Evolutionary conservation across 345 rosid genomes (phyloP).

Genomic region (Eucalyptus caleyi): DNA sequence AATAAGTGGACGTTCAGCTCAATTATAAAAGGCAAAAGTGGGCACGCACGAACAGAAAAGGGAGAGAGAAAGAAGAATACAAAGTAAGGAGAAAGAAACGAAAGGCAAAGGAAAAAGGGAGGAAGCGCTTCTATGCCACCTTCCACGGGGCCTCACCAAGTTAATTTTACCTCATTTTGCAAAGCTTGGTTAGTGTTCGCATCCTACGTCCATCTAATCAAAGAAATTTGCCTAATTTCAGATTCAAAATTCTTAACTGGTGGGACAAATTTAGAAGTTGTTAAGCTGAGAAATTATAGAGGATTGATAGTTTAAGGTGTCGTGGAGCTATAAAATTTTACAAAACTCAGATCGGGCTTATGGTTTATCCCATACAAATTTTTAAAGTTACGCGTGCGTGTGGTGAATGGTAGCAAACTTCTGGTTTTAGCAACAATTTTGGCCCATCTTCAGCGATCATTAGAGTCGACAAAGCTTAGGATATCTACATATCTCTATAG

Average conservation of each 20-base stretch:
- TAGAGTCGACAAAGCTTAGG: not conserved
- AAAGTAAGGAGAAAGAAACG: not conserved
- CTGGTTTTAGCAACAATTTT: not conserved
- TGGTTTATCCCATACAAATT: not conserved
- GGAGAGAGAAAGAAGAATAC: not conserved
- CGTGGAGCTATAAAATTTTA: fast-evolving
- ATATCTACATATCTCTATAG: not conserved
- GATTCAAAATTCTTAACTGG: not conserved
- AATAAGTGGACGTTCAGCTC: not conserved
- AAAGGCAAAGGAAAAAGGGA: not conserved
- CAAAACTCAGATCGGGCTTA: not conserved
- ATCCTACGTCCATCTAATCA: not conserved
- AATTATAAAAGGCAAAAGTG: not conserved
- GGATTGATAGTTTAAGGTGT: not conserved
- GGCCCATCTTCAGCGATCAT: not conserved
- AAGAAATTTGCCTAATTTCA: not conserved
- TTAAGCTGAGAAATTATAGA: not conserved
- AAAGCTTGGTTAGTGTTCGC: not conserved
- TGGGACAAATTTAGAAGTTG: not conserved
- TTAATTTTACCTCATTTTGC: not conserved
- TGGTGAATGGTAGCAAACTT: not conserved
- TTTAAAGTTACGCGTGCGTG: fast-evolving
- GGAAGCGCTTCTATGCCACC: not conserved
- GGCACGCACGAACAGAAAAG: not conserved
- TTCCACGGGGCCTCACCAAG: not conserved